Evolutionary conservation across 371 early-diverging fungal genomes (phyloP), one percentile per base, ranked within the genome.

Genomic region (Mortierella sp.): DNA sequence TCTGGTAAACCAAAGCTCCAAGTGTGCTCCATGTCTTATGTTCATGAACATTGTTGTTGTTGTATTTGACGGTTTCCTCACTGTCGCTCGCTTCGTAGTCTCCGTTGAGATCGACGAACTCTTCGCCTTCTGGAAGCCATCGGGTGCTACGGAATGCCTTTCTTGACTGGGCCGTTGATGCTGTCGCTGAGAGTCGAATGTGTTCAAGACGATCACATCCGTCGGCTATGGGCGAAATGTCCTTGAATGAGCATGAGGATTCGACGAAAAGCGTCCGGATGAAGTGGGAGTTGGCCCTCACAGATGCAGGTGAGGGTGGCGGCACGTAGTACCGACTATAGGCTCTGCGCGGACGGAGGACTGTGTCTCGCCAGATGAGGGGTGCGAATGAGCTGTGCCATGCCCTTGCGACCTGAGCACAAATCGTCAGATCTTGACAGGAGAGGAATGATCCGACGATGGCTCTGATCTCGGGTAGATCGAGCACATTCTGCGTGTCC

Each of bases 381-480:
- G 57, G 50, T 6, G 34, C 9, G 24, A 64, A 56, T 23, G 50
- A 28, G 17, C 14, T 17, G 15, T 28, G 50, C 64, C 64, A 64
- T 23, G 50, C 15, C 4, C 28, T 19, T 14, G 32, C 49, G 19
- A 64, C 64, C 14, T 32, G 27, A 12, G 42, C 28, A 17, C 57
- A 56, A 12, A 28, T 27, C 23, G 34, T 37, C 17, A 50, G 31
- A 12, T 64, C 64, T 11, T 31, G 23, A 11, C 37, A 57, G 6
- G 26, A 4, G 27, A 64, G 64, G 21, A 56, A 64, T 9, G 51
- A 34, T 2, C 56, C 64, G 21, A 64, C n/a, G 3, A 32, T 28
- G 14, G 50, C 24, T 31, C 50, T 49, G 17, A 64, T 56, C 50
- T 64, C 64, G 17, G 57, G 56, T n/a, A 64, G 50, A 31, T 64